Percentiles rank a stretch among this genome's conserved stretches.
Evolutionary conservation across 768 basidiomycete genomes (phyloP).

Genomic region (Holtermannia corniformis): DNA sequence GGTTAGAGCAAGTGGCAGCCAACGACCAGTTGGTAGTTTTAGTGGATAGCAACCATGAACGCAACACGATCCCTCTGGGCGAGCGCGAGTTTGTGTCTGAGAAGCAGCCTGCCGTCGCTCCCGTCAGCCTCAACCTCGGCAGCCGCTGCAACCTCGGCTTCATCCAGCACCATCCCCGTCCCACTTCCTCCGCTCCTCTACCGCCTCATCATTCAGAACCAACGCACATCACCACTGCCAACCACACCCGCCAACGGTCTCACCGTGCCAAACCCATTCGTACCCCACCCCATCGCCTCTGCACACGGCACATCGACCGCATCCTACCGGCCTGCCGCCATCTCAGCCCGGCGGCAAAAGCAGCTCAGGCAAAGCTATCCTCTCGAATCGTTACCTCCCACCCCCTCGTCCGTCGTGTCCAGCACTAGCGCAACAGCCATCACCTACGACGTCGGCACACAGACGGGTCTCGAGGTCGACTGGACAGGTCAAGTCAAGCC

Average conservation of each 20-base stretch:
- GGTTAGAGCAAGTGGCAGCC: too few species aligned
- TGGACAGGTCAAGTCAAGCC: slow-evolving; percentile 14
- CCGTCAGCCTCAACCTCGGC: too few species aligned
- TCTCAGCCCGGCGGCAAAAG: slow-evolving; percentile 27
- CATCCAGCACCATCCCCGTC: too few species aligned
- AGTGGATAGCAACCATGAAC: too few species aligned
- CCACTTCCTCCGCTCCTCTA: slow-evolving; percentile 20
- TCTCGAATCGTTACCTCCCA: slow-evolving; percentile 9
- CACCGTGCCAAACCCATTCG: slow-evolving; percentile 22
- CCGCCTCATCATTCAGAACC: slow-evolving; percentile 4
- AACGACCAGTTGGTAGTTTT: too few species aligned
- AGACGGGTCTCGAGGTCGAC: slow-evolving; percentile 7
- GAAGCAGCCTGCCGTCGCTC: too few species aligned
- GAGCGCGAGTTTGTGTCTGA: too few species aligned
- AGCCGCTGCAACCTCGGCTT: too few species aligned
- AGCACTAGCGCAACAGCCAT: not conserved
- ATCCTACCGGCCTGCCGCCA: slow-evolving; percentile 9
- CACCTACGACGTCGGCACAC: slow-evolving; percentile 5
- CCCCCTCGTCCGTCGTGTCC: slow-evolving; percentile 2
- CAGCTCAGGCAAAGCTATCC: slow-evolving; percentile 16
- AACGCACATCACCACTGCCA: slow-evolving; percentile 11
- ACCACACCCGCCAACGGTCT: not conserved
- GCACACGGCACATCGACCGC: not conserved
- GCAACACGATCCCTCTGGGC: too few species aligned
- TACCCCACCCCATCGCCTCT: slow-evolving; percentile 8